Conservation (phyloP, 805 yeast genomes). For the Cyberlindnera euphorbiiphila region DNA sequence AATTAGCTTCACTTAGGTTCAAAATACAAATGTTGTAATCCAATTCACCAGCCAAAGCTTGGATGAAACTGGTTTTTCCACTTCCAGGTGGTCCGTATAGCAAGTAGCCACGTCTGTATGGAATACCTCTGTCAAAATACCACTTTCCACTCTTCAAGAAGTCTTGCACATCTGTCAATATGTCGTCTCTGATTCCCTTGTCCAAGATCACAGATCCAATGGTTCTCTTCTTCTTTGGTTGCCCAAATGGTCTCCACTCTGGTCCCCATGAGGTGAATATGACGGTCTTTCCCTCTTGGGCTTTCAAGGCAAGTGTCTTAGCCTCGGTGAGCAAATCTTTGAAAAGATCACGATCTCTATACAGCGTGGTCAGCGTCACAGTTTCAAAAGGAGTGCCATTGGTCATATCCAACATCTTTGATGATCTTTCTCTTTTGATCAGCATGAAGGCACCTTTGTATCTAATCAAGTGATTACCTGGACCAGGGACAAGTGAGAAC, state of each 20-base stretch:
- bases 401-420: constrained; percentile 80
- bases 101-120: constrained; percentile 91
- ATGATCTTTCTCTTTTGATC: constrained; percentile 87
- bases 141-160: constrained; percentile 78
- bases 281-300: constrained; percentile 91
- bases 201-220: constrained; percentile 86
- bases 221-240: constrained; percentile 82
- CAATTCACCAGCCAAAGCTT: constrained; percentile 93
- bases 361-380: constrained; percentile 86
- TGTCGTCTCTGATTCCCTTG: constrained; percentile 59
- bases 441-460: constrained; percentile 87
- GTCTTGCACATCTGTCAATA: constrained; percentile 72
- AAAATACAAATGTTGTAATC: constrained; percentile 94
- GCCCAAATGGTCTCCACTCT: constrained; percentile 98
- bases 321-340: constrained; percentile 77
- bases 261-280: constrained; percentile 95
- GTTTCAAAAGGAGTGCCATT: constrained; percentile 96
- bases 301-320: constrained; percentile 70
- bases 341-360: constrained; percentile 72
- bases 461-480: constrained; percentile 85
- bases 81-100: constrained; percentile 97
- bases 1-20: constrained; percentile 83
- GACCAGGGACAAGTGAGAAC: constrained; percentile 93
- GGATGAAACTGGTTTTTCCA: constrained; percentile 94
- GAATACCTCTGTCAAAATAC: constrained; percentile 97